These are phyloP conservation scores for Haematococcus sp. DNA, from an alignment of 139 green algal genomes.

Conservation along the genomic window DNA sequence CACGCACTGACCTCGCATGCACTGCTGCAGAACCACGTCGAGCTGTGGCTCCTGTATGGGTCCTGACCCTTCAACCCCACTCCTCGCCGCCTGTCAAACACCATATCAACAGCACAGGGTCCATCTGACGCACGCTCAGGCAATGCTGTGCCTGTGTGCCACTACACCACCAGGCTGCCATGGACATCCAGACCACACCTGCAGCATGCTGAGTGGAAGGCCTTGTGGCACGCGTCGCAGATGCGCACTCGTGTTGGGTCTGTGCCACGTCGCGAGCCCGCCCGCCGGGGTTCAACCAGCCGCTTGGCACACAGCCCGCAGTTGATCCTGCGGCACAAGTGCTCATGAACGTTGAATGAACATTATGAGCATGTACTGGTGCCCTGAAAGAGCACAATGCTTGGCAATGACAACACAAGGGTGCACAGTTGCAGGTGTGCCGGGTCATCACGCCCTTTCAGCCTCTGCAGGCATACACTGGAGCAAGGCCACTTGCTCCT, in stretches of 20 bases:
- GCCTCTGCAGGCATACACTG: not conserved
- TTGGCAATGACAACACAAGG: not conserved
- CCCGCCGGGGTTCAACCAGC: no score
- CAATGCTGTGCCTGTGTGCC: no score
- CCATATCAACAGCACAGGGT: no score
- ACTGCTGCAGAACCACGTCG: conserved; percentile 5
- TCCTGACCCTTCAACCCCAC: not conserved
- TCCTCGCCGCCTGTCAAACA: not conserved
- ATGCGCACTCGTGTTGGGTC: no score
- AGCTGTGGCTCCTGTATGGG: not conserved
- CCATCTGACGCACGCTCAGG: no score
- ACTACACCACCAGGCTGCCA: no score
- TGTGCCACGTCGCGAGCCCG: no score
- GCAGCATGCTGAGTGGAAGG: no score
- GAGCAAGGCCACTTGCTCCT: no score
- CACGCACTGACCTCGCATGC: not conserved
- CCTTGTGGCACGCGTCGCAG: no score
- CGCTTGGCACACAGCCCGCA: not conserved
- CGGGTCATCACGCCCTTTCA: not conserved
- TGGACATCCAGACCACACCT: not conserved
- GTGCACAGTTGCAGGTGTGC: not conserved
- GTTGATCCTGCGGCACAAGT: not conserved
- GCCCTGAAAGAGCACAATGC: no score
- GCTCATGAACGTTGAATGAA: not conserved
- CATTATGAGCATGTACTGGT: not conserved